Percentiles rank a stretch among this genome's conserved stretches.
phyloP scores from a whole-genome alignment of 2,329 filamentous ascomycete species.

The Fulvia fulva region DNA sequence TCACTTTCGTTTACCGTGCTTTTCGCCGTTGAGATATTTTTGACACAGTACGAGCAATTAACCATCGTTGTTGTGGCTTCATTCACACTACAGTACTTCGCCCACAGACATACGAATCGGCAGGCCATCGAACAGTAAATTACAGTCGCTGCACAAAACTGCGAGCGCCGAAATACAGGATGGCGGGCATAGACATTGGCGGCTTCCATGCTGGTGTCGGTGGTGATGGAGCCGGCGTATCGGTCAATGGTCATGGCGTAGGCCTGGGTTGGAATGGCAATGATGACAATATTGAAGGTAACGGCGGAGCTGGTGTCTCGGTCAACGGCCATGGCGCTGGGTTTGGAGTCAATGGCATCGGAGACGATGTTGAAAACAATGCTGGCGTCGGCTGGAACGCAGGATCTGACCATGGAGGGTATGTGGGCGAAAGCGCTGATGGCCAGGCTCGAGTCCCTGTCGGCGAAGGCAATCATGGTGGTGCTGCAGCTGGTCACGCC shows the following conservation, averaged over 20 bases:
- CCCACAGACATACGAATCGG: not conserved
- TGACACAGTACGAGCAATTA: not conserved
- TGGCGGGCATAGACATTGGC: not conserved
- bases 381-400: not conserved
- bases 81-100: not conserved
- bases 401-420: not conserved
- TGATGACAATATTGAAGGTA: conserved; percentile 1
- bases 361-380: not conserved
- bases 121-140: not conserved
- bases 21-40: not conserved
- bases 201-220: not conserved
- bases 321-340: not conserved
- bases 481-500: not conserved
- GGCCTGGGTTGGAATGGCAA: not conserved
- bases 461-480: not conserved
- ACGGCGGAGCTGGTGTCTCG: conserved; percentile 1
- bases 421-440: not conserved
- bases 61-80: not conserved
- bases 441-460: not conserved
- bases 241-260: not conserved
- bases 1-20: not conserved
- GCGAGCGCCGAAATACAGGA: not conserved
- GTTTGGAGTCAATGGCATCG: not conserved
- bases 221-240: not conserved
- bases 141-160: not conserved